These are phyloP conservation scores for Stevia rebaudiana DNA, from an alignment of 140 eudicot species.

Conservation along the genomic window DNA sequence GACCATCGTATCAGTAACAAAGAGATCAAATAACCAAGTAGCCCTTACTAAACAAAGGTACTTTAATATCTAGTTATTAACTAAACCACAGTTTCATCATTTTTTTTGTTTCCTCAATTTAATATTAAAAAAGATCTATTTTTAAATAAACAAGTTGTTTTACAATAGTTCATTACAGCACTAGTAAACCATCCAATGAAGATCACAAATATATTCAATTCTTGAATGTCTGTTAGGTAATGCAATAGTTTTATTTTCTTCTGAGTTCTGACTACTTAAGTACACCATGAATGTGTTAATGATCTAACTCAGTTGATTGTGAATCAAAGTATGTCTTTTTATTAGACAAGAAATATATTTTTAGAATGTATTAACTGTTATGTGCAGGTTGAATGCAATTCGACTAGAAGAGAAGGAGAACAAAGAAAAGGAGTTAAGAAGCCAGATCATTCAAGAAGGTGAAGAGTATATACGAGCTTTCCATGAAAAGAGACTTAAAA, in stretches of 20 bases:
- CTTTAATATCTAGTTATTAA: neutral
- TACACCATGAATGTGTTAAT: neutral
- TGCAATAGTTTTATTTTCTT: neutral
- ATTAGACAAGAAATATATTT: neutral
- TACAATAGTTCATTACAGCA: neutral
- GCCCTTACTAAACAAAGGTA: neutral
- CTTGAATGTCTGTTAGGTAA: neutral
- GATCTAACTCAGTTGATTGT: neutral
- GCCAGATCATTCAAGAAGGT: slow-evolving; percentile 78
- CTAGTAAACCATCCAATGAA: neutral
- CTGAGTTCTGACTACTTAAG: neutral
- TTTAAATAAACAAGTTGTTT: neutral
- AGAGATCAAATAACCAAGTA: neutral
- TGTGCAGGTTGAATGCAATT: slow-evolving; percentile 70
- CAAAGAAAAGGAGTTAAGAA: slow-evolving; percentile 68
- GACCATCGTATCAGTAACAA: neutral
- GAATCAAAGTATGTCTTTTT: neutral
- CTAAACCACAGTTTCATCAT: neutral
- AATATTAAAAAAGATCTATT: neutral
- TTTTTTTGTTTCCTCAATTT: neutral
- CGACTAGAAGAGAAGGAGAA: slow-evolving; percentile 87
- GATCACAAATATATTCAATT: neutral
- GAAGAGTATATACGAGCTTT: slow-evolving; percentile 61
- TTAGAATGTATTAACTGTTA: neutral
- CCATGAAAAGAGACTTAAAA: slow-evolving; percentile 71